Conservation (phyloP, 768 basidiomycete species). For the Serendipita sp. region DNA sequence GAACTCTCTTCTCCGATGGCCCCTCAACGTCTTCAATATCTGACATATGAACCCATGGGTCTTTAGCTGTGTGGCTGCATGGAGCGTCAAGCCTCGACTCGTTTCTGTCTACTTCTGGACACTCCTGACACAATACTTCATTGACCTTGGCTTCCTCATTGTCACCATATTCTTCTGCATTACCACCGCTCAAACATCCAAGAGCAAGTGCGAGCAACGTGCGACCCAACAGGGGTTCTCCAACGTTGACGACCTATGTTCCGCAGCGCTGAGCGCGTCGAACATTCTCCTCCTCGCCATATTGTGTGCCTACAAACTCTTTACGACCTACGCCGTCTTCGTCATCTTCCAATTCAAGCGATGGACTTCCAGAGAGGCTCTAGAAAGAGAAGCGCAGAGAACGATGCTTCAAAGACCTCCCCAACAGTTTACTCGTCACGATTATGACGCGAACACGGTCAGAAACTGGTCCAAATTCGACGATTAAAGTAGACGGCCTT, state of each 20-base stretch:
- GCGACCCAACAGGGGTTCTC: background rate
- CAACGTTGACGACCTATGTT: background rate
- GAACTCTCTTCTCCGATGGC: no score
- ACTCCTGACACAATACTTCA: background rate
- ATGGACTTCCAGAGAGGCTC: background rate
- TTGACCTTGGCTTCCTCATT: background rate
- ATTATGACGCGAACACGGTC: background rate
- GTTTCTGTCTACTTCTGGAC: background rate
- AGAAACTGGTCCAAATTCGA: slow-evolving; percentile 6
- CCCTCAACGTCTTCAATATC: no score
- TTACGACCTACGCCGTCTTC: background rate
- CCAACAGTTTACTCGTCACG: background rate
- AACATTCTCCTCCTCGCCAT: background rate
- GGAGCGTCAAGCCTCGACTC: background rate
- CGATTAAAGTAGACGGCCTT: background rate
- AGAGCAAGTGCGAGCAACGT: background rate
- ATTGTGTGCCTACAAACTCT: background rate
- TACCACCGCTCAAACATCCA: background rate
- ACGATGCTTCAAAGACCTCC: background rate
- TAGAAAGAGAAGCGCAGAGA: background rate
- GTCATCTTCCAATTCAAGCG: background rate
- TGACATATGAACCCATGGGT: background rate
- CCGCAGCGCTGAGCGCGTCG: background rate
- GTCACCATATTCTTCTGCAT: slow-evolving; percentile 2
- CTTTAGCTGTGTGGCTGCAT: background rate